Evolutionary conservation across 345 rosid species (phyloP).

Genomic region (Euphorbia tirucalli): DNA sequence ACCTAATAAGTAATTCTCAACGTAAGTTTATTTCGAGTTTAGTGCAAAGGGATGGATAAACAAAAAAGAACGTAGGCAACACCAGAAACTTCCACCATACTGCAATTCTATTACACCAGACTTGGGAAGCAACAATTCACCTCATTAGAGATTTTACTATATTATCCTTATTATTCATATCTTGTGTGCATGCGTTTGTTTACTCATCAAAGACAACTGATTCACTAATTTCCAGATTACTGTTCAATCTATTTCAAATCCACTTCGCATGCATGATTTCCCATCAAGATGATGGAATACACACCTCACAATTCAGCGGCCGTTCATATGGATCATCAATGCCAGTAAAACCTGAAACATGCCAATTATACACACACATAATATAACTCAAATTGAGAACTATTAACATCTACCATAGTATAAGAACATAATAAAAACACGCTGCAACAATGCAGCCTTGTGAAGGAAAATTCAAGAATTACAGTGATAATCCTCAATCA

Average conservation of each 20-base stretch:
- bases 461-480: neutral
- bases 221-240: neutral
- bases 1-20: neutral
- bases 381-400: constrained; percentile 15
- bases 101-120: too few species aligned
- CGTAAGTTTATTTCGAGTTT: neutral
- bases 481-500: constrained; percentile 7
- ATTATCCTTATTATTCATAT: too few species aligned
- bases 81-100: neutral
- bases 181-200: neutral
- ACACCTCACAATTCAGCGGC: constrained; percentile 24
- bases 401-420: neutral
- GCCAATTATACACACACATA: constrained; percentile 46
- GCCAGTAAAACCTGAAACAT: constrained; percentile 31
- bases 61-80: neutral
- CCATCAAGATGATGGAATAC: neutral
- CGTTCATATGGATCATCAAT: constrained; percentile 35
- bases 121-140: too few species aligned
- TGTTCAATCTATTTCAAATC: neutral
- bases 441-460: neutral
- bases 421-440: neutral
- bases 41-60: neutral
- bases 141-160: too few species aligned
- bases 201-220: neutral
- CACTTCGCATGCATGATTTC: neutral